Percentiles rank a stretch among this genome's conserved stretches.
Evolutionary conservation across 495 filamentous ascomycete genomes (phyloP).

Genomic region (Corynascus novoguineensis): DNA sequence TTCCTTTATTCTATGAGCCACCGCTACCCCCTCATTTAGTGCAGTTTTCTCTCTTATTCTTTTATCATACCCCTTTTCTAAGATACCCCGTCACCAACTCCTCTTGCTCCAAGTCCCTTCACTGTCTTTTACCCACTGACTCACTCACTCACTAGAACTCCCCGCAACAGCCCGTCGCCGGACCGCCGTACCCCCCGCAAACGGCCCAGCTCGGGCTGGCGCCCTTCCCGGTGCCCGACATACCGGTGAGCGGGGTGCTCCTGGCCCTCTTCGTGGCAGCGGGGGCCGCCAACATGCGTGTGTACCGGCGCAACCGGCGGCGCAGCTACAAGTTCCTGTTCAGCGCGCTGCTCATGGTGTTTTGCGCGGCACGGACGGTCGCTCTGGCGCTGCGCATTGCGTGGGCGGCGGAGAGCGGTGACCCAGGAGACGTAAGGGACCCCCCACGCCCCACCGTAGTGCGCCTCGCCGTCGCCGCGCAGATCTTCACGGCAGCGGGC

Average conservation of each 20-base stretch:
- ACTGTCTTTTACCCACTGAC: background rate
- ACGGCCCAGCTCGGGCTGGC: conserved; percentile 3
- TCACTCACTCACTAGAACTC: background rate
- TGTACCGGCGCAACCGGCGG: conserved; percentile 55
- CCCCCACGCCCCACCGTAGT: conserved; percentile 37
- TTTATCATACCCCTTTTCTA: too few relatives aligned
- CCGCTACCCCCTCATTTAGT: too few relatives aligned
- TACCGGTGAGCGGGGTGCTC: conserved; percentile 58
- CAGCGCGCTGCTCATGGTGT: conserved; percentile 64
- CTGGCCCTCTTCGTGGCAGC: conserved; percentile 56
- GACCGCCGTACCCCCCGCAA: conserved; percentile 7
- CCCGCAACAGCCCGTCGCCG: background rate
- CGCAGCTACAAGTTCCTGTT: conserved; percentile 65
- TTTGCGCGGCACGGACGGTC: conserved; percentile 67
- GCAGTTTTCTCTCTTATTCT: too few relatives aligned
- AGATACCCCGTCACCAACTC: too few relatives aligned
- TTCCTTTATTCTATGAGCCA: too few relatives aligned
- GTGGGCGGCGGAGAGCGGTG: too few relatives aligned
- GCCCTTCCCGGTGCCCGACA: conserved; percentile 3
- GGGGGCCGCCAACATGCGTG: conserved; percentile 58
- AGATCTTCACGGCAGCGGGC: conserved; percentile 71
- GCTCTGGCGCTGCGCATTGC: conserved; percentile 60
- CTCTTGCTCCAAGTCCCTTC: too few relatives aligned
- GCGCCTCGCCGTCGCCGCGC: conserved; percentile 60
- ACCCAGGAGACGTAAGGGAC: too few relatives aligned